Evolutionary conservation across 805 yeast genomes (phyloP).

Genomic region (Myxozyma melibiosi): DNA sequence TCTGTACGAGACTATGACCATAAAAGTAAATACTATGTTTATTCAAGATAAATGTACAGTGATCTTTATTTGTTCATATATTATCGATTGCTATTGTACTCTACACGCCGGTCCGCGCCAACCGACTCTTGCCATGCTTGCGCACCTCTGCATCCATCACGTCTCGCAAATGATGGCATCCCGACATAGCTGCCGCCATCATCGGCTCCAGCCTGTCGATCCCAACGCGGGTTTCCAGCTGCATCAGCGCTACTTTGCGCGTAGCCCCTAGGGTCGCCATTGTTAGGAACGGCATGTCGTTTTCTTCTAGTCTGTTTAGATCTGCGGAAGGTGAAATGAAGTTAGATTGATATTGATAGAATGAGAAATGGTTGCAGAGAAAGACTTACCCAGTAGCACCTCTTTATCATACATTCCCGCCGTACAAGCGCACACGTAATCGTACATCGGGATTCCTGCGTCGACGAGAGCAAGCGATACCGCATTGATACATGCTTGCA

Average conservation of each 20-base stretch:
- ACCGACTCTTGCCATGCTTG: constrained; percentile 62
- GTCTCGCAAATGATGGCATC: constrained; percentile 78
- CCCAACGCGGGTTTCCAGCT: constrained; percentile 82
- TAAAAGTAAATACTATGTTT: too few relatives aligned
- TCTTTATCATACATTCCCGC: constrained; percentile 79
- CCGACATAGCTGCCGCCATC: constrained; percentile 81
- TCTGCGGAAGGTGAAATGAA: too few relatives aligned
- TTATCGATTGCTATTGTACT: not conserved
- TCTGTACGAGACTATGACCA: too few relatives aligned
- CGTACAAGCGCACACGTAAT: constrained; percentile 77
- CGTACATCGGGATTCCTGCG: constrained; percentile 94
- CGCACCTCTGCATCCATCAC: constrained; percentile 86
- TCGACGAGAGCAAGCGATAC: constrained; percentile 87
- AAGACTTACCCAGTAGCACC: constrained; percentile 55
- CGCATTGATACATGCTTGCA: constrained; percentile 80
- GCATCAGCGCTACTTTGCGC: constrained; percentile 72
- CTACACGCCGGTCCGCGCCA: constrained; percentile 38
- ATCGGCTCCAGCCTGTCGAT: constrained; percentile 76
- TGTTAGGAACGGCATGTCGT: constrained; percentile 77
- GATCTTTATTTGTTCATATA: too few relatives aligned
- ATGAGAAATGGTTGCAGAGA: not conserved
- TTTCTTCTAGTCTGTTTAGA: constrained; percentile 78
- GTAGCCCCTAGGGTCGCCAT: constrained; percentile 82
- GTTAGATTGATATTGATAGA: too few relatives aligned
- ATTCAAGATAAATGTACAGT: too few relatives aligned